phyloP scores from a whole-genome alignment of 163 green algal genomes.

The Trebouxiophyceae sp. region DNA sequence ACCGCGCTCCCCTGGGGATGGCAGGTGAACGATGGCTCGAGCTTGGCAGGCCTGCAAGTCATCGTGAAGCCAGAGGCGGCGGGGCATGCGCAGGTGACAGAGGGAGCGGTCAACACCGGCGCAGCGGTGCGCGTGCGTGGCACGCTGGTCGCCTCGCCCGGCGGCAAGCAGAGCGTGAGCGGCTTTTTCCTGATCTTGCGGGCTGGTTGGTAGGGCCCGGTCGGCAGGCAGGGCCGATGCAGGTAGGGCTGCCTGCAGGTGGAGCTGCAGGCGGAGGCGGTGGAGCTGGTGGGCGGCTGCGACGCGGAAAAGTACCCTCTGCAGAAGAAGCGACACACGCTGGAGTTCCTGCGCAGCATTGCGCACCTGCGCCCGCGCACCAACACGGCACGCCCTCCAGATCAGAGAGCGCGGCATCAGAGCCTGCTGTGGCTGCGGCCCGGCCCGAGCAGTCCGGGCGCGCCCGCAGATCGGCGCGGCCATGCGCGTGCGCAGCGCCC shows the following conservation, averaged over 20 bases:
- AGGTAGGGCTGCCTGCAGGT: conserved; percentile 35
- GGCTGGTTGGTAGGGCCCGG: too few relatives aligned
- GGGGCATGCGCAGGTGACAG: neutral
- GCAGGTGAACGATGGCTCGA: conserved; percentile 94
- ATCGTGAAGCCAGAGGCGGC: neutral
- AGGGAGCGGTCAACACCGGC: conserved; percentile 48
- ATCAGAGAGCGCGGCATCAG: too few relatives aligned
- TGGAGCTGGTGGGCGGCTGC: conserved; percentile 64
- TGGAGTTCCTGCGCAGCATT: conserved; percentile 87
- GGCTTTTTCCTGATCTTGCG: neutral
- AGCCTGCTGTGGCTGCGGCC: neutral
- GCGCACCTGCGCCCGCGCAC: conserved; percentile 83
- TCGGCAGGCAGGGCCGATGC: neutral
- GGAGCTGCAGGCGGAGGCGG: conserved; percentile 72
- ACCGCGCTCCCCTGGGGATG: conserved; percentile 43
- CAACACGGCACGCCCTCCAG: conserved; percentile 27
- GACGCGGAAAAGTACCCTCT: conserved; percentile 82
- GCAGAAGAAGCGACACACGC: conserved; percentile 90
- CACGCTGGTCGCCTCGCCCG: conserved; percentile 69
- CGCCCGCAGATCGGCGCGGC: conserved; percentile 83
- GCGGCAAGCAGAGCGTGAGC: conserved; percentile 78
- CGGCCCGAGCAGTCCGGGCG: conserved; percentile 46
- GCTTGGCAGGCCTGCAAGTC: conserved; percentile 74
- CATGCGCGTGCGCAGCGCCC: conserved; percentile 89
- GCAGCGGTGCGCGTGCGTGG: conserved; percentile 88